Evolutionary conservation across 2,329 filamentous ascomycete genomes (phyloP), one percentile per base, ranked within the genome.

Genomic region (Exophiala sp.): DNA sequence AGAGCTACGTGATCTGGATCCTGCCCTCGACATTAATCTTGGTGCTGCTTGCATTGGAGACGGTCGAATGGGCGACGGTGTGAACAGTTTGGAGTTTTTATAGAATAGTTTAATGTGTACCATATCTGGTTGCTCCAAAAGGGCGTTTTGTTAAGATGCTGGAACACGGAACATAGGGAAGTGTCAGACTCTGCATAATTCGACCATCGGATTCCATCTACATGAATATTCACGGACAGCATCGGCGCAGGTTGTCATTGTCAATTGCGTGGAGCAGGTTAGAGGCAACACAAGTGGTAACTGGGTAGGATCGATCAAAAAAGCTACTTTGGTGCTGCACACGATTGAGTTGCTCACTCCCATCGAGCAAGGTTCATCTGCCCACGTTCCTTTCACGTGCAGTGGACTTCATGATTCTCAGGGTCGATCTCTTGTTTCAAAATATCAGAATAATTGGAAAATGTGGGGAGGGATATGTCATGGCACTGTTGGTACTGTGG

Each of bases 1-100:
- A 96, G 76, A 96, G 92, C 74, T 95, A 95, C 68, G 90, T 99
- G 55, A 86, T 96, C 60, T 96, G 91, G 89, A 97, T 99, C 63
- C 80, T 99, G 47, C 94, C 94, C 1, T 96, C 90, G 36, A 99
- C 94, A 1, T 80, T 99, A 39, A 68, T 95, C 34, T 80, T 97
- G 40, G 94, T 99, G 50, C 87, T 97, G 82, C 82, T 88, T 67
- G 94, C 92, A 16, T 78, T 99, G 46, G 91, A 97, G 71, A 91
- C 94, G 2, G 85, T 97, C 4, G 88, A 95, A 67, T 96, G 92
- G 92, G 88, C 91, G 11, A 60, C 60, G 38, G 33, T 47, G 36
- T 53, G 32, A 53, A 44, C 7, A 46, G n/a, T 36, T 49, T 20
- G 45, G 45, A 47, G 12, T 20, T n/a, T 11, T n/a, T 45, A n/a